Base-by-base conservation (phyloP, 768 basidiomycete species). In the Pleurotus tuber-regium region DNA sequence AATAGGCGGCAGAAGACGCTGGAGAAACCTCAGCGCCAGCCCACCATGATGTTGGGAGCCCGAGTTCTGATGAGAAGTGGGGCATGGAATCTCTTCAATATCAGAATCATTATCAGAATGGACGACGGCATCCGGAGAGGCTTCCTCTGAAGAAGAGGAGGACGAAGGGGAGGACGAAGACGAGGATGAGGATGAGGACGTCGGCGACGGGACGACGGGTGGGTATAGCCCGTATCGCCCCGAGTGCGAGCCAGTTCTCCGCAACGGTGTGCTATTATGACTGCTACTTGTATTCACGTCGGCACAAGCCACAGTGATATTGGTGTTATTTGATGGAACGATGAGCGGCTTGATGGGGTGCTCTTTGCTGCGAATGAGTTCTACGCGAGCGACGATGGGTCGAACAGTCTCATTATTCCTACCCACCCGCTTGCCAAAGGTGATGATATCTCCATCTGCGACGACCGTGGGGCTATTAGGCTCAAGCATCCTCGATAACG, bases 361-460 rank as follows among this genome's bases (percentile, higher is more conserved):
- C 23, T 10, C 28, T 16, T 12, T n/a, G 29, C 2, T 18, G 14
- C 9, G 25, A 12, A 40, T 12, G 31, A 89, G 66, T 63, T 84
- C 77, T 29, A 89, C 75, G 21, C 79, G 75, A 36, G 72, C 83
- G 19, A 79, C 77, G 35, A 90, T 71, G 10, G 88, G 88, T 2
- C 73, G 71, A 25, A 89, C 88, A 23, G 75, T 66, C 47, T 79
- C 79, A 19, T 77, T 74, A 42, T 80, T 78, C 54, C 78, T 77
- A 30, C 82, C 84, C 1, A 92, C 89, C 4, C 76, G 70, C 68
- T 90, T 91, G 58, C 89, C 89, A 59, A 92, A 88, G 2, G 87
- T 90, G 52, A 92, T 58, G 26, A 79, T 64, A 61, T 90, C 89
- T 53, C 86, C 87, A 59, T 89, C 81, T 35, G 71, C 61, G 41